Percentiles rank a stretch among this genome's conserved stretches.
phyloP scores from a whole-genome alignment of 176 grass and related monocot species.

The Tillandsia leiboldiana region DNA sequence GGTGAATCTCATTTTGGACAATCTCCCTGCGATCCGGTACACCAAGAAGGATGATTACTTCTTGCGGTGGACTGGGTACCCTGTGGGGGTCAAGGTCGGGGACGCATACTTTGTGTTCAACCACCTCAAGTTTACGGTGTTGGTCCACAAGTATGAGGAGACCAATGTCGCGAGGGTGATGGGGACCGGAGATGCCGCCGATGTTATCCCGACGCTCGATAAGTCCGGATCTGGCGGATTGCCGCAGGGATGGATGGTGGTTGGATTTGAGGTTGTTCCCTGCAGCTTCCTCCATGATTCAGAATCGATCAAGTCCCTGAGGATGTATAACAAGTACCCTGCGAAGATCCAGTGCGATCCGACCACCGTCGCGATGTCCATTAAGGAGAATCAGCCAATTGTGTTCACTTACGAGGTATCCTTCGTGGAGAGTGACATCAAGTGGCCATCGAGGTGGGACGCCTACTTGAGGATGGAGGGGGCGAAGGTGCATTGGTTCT shows the following conservation, averaged over 20 bases:
- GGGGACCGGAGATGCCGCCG: slow-evolving; percentile 41
- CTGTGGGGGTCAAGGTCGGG: slow-evolving; percentile 46
- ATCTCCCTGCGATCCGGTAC: slow-evolving; percentile 75
- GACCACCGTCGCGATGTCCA: slow-evolving; percentile 47
- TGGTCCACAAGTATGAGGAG: slow-evolving; percentile 69
- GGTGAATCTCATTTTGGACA: slow-evolving; percentile 75
- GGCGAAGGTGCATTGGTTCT: slow-evolving; percentile 89
- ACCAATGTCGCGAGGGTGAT: slow-evolving; percentile 48
- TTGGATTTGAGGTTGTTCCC: slow-evolving; percentile 68
- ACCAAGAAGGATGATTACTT: slow-evolving; percentile 55
- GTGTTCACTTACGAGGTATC: slow-evolving; percentile 61
- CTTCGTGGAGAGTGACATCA: slow-evolving; percentile 74
- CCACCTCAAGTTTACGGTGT: slow-evolving; percentile 66
- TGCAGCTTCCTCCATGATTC: slow-evolving; percentile 50
- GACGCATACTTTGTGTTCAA: slow-evolving; percentile 71
- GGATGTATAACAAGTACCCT: slow-evolving; percentile 42
- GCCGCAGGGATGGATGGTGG: slow-evolving; percentile 50
- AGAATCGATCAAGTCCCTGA: slow-evolving; percentile 33
- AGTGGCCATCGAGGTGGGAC: slow-evolving; percentile 76
- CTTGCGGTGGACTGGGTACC: slow-evolving; percentile 64
- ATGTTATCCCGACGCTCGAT: slow-evolving; percentile 12
- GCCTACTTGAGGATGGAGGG: slow-evolving; percentile 84
- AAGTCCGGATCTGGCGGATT: slow-evolving; percentile 12
- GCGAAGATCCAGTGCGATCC: slow-evolving; percentile 54
- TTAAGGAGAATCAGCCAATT: slow-evolving; percentile 57